phyloP scores from a whole-genome alignment of 257 asterid genomes.

The Capsicum pubescens region DNA sequence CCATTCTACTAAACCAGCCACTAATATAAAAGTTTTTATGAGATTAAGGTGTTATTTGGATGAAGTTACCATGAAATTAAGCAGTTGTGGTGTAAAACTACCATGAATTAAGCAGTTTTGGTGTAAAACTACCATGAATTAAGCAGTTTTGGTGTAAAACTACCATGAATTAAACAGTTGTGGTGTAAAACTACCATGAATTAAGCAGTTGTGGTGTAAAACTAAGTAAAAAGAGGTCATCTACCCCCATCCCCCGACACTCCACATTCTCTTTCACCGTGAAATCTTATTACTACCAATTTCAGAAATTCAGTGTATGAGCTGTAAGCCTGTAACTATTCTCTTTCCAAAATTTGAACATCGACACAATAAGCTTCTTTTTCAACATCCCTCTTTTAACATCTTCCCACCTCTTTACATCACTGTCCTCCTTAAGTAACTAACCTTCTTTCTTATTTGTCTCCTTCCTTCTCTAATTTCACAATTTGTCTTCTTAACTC shows the following conservation, averaged over 20 bases:
- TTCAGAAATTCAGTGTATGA: constrained; percentile 12
- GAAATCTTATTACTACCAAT: background rate
- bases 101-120: background rate
- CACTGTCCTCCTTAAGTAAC: background rate
- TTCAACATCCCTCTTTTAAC: background rate
- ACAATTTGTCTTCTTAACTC: too few species aligned
- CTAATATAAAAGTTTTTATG: too few species aligned
- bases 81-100: background rate
- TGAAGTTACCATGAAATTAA: too few species aligned
- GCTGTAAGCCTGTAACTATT: constrained; percentile 13
- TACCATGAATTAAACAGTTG: background rate
- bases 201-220: background rate
- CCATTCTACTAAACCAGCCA: too few species aligned
- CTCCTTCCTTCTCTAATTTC: background rate
- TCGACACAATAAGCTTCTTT: background rate
- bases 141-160: background rate
- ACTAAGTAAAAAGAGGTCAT: background rate
- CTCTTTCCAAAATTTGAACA: background rate
- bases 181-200: background rate
- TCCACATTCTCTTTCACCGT: background rate
- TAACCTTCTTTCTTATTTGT: background rate
- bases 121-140: background rate
- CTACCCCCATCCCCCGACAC: background rate
- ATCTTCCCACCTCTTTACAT: background rate
- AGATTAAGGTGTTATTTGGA: too few species aligned